Percentiles rank a stretch among this genome's conserved stretches.
Conservation (phyloP, 179 eudicot genomes). For the Amaranthus tricolor region DNA sequence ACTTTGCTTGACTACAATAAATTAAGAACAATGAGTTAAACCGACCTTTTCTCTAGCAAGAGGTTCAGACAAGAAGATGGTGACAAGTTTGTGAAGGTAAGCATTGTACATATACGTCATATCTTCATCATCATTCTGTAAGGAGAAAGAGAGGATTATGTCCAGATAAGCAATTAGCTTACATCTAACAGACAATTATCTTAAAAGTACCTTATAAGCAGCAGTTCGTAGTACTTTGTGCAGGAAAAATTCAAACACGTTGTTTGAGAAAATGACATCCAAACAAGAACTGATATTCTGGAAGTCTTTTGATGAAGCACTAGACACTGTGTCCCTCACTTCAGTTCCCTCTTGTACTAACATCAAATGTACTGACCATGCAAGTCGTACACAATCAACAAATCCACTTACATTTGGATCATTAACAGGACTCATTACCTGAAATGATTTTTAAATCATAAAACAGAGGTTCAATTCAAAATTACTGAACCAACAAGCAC, state of each 20-base stretch:
- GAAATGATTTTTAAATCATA: slow-evolving; percentile 18
- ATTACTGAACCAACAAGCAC: slow-evolving; percentile 1
- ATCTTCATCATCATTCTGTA: slow-evolving; percentile 96
- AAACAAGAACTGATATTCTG: slow-evolving; percentile 61
- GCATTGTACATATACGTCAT: slow-evolving; percentile 93
- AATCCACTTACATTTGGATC: slow-evolving; percentile 70
- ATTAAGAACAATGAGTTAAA: neutral
- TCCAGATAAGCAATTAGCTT: neutral
- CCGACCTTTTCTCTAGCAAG: slow-evolving; percentile 95
- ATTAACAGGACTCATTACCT: slow-evolving; percentile 64
- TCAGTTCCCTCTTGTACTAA: slow-evolving; percentile 57
- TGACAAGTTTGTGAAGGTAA: slow-evolving; percentile 88
- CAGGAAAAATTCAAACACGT: slow-evolving; percentile 78
- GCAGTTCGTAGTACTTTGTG: slow-evolving; percentile 85
- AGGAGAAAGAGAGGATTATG: slow-evolving; percentile 12
- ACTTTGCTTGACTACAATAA: neutral
- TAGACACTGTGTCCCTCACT: slow-evolving; percentile 43
- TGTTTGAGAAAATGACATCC: slow-evolving; percentile 67
- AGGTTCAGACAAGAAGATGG: slow-evolving; percentile 85
- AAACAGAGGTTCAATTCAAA: slow-evolving; percentile 10
- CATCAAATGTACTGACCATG: slow-evolving; percentile 88
- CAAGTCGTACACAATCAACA: slow-evolving; percentile 76
- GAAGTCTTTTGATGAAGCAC: slow-evolving; percentile 49
- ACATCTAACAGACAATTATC: slow-evolving; percentile 5
- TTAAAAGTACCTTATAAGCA: slow-evolving; percentile 73